Conservation (phyloP, 2,329 filamentous ascomycete genomes). For the Fusarium sp. region DNA sequence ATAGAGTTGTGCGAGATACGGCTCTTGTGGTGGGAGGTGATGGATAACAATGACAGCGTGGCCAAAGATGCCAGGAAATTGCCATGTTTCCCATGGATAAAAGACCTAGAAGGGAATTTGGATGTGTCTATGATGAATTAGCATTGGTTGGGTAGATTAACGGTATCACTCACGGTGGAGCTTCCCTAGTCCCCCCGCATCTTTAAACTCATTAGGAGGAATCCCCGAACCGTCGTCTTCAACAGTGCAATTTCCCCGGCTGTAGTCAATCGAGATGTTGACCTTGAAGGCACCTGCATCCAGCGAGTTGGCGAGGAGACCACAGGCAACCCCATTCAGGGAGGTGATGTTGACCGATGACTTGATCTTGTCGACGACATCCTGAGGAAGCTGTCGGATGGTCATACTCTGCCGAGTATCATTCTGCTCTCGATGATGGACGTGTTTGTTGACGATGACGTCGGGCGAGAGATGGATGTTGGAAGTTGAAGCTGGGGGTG, state of each 20-base stretch:
- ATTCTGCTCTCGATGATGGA: conserved; percentile 17
- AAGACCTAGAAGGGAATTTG: conserved; percentile 63
- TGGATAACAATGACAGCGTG: conserved; percentile 78
- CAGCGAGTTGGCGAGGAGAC: conserved; percentile 83
- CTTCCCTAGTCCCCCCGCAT: conserved; percentile 76
- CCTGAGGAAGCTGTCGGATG: conserved; percentile 75
- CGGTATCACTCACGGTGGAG: conserved; percentile 69
- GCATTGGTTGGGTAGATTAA: neutral
- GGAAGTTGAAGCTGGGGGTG: conserved; percentile 12
- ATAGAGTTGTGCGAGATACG: conserved; percentile 73
- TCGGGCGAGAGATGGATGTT: conserved; percentile 7
- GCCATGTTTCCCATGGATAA: conserved; percentile 74
- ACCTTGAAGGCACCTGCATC: conserved; percentile 80
- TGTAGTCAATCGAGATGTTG: conserved; percentile 77
- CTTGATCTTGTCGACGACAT: conserved; percentile 81
- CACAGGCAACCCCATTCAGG: conserved; percentile 75
- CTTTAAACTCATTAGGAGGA: conserved; percentile 74
- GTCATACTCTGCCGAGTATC: conserved; percentile 57
- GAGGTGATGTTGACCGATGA: conserved; percentile 85
- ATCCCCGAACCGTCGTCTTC: conserved; percentile 91
- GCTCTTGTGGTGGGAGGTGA: conserved; percentile 76
- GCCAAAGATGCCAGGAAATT: conserved; percentile 82
- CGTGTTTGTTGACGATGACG: conserved; percentile 21
- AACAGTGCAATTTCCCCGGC: conserved; percentile 78
- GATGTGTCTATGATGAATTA: conserved; percentile 74